Evolutionary conservation across 192 early-diverging fungal species (phyloP).

Genomic region (Thamnidium elegans): DNA sequence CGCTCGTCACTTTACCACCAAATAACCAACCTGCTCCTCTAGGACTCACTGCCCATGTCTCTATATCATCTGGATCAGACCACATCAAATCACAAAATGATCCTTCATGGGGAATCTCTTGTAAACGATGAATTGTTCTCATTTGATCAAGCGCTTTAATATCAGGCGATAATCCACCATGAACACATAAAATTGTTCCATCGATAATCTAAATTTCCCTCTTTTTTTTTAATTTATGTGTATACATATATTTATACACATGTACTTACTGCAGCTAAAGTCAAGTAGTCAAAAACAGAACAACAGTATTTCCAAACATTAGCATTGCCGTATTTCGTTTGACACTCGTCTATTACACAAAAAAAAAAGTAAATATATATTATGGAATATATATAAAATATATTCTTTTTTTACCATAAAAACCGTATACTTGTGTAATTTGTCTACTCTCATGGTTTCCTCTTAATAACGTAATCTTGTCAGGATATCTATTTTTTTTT

Average conservation of each 20-base stretch:
- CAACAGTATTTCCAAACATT: slow-evolving; percentile 98
- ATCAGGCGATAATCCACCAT: slow-evolving; percentile 92
- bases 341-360: slow-evolving; percentile 75
- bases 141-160: slow-evolving; percentile 92
- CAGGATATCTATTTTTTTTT: slow-evolving; percentile 78
- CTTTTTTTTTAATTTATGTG: neutral
- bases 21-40: slow-evolving; percentile 97
- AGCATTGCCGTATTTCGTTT: slow-evolving; percentile 90
- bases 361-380: neutral
- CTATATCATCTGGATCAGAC: slow-evolving; percentile 95
- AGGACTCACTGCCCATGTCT: slow-evolving; percentile 87
- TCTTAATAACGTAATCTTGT: slow-evolving; percentile 89
- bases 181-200: slow-evolving; percentile 88
- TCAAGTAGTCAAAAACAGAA: slow-evolving; percentile 89
- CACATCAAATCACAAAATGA: slow-evolving; percentile 95
- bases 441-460: slow-evolving; percentile 96
- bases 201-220: slow-evolving; percentile 73
- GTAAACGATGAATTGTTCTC: slow-evolving; percentile 90
- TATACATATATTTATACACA: neutral
- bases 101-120: slow-evolving; percentile 94
- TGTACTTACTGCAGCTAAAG: slow-evolving; percentile 77
- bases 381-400: too few species aligned
- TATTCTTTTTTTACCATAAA: slow-evolving; percentile 63
- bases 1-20: slow-evolving; percentile 90
- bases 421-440: slow-evolving; percentile 94